phyloP scores from a whole-genome alignment of 2,329 filamentous ascomycete genomes.

The Cladosporium sp. region DNA sequence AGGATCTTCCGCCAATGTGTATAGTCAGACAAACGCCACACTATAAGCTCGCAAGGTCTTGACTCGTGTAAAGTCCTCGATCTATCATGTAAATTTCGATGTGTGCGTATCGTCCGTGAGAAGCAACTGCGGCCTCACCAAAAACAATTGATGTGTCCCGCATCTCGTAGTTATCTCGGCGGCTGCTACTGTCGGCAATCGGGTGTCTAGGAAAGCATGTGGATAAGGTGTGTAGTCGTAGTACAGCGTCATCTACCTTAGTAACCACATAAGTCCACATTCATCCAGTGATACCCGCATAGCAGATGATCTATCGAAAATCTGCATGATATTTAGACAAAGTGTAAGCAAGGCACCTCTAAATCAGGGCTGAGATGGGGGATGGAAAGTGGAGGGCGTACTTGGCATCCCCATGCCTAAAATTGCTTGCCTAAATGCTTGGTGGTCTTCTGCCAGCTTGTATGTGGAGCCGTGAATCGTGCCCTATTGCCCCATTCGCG shows the following conservation, averaged over 20 bases:
- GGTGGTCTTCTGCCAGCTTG: background rate
- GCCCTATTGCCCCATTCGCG: background rate
- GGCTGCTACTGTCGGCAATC: background rate
- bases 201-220: background rate
- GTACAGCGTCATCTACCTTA: background rate
- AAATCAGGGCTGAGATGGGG: background rate
- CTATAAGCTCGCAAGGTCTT: background rate
- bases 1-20: slow-evolving; percentile 11
- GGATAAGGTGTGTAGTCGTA: background rate
- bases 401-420: slow-evolving; percentile 8
- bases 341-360: background rate
- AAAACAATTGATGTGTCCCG: background rate
- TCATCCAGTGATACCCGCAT: background rate
- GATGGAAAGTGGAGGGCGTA: background rate
- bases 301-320: background rate
- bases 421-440: slow-evolving; percentile 16
- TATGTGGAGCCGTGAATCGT: slow-evolving; percentile 9
- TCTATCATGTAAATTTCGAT: background rate
- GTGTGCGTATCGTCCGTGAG: background rate
- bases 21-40: background rate
- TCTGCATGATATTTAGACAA: background rate
- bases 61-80: background rate
- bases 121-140: background rate
- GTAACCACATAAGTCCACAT: background rate
- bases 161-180: background rate